phyloP scores from a whole-genome alignment of 805 yeast species.

The Cyberlindnera nakhonratchasimensis region DNA sequence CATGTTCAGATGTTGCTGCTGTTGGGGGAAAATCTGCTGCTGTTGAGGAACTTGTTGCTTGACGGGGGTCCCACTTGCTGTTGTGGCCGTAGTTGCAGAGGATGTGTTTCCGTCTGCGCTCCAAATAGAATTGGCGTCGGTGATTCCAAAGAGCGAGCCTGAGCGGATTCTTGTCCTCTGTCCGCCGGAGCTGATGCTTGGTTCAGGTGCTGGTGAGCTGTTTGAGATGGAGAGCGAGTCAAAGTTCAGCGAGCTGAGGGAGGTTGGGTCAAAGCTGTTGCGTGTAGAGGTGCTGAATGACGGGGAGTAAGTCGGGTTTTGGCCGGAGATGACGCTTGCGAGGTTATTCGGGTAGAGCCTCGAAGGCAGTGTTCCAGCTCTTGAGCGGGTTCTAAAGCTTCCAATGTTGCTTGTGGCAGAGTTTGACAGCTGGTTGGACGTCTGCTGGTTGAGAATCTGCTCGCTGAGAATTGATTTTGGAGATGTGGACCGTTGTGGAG shows the following conservation, averaged over 20 bases:
- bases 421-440: constrained; percentile 13
- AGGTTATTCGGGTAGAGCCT: constrained; percentile 38
- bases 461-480: constrained; percentile 27
- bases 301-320: constrained; percentile 17
- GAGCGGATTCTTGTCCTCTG: constrained; percentile 45
- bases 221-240: constrained; percentile 22
- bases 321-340: constrained; percentile 22
- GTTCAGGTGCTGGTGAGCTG: constrained; percentile 14
- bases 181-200: constrained; percentile 6
- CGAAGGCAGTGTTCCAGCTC: constrained; percentile 81
- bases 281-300: constrained; percentile 17
- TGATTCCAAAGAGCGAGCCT: constrained; percentile 44
- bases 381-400: constrained; percentile 49
- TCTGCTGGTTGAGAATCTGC: constrained; percentile 14
- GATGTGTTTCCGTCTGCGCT: constrained; percentile 26
- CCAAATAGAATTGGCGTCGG: constrained; percentile 54
- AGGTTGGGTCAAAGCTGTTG: constrained; percentile 18
- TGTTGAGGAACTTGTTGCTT: not conserved
- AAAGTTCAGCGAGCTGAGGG: constrained; percentile 23
- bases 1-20: not conserved
- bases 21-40: not conserved
- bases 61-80: constrained; percentile 2
- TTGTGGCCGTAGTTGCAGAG: not conserved
- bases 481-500: constrained; percentile 28
- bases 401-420: constrained; percentile 34